Evolutionary conservation across 2,329 filamentous ascomycete species (phyloP), one percentile per base, ranked within the genome.

Genomic region (Knufia petricola): DNA sequence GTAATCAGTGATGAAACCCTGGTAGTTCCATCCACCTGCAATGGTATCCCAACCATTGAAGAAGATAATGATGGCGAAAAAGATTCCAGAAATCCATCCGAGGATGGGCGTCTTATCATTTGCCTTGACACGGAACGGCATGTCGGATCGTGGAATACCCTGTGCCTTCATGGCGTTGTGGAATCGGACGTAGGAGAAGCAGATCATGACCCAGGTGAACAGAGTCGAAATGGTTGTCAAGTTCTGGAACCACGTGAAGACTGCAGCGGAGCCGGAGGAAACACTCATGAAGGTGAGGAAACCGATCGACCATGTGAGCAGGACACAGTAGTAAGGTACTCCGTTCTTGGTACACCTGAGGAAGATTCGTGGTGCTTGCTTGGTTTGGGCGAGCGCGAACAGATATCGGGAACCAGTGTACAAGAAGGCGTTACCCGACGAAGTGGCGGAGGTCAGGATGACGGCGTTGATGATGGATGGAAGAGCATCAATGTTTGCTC

Each of bases 381-480:
- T 63, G 57, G 74, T 73, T 50, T 74, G 63, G 0, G 65, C 66
- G 2, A 68, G 60, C 2, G 64, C 65, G 57, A 73, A 76, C 30
- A 77, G 67, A 47, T 71, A 73, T 45, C 74, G 69, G 7, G 72
- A 74, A 3, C 70, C 70, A 24, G 67, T 69, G 63, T 75, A 77
- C 40, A 87, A 65, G 58, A 76, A 79, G 56, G 82, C 79, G 57
- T 87, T 87, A 0, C 77, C 80, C 0, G 82, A 76, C 0, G 82
- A 85, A 66, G 78, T 82, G 0, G 82, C 83, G 0, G 81, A 84
- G 0, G 82, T 82, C 55, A 88, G 73, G 56, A 89, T 82, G 26
- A 87, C 72, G 30, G 82, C 79, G 63, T 89, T 89, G 65, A 88
- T 81, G 50, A 89, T 75, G 8, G 78, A 80, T 0, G 84, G 81